Evolutionary conservation across 768 basidiomycete species (phyloP), one percentile per base, ranked within the genome.

Genomic region (Mycena vitilis): DNA sequence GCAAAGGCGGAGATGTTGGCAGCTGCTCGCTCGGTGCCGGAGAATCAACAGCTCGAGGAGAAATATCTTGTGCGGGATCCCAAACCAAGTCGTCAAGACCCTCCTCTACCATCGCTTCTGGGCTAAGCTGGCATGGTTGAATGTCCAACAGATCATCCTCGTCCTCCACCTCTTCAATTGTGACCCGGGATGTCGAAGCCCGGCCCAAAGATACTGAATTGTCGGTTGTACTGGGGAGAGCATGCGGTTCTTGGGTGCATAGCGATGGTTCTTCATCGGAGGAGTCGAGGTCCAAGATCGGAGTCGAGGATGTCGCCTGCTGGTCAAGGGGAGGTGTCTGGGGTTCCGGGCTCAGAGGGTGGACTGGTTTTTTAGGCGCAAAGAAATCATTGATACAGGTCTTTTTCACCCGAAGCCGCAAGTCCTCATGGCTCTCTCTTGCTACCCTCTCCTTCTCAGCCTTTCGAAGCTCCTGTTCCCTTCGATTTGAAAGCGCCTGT

Each of bases 51-150:
- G 30, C 30, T 30, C 30, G 30, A n/a, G 57, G 57, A 23, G 57
- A 59, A 47, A 25, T 36, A 7, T 59, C 57, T 22, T 59, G 20
- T 13, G 57, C 30, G 34, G 59, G 59, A 51, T 60, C 34, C 59
- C 59, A 60, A 22, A 48, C 47, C 15, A 60, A 48, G 2, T 60
- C 48, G 25, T 60, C 59, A 4, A 60, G 16, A 22, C 59, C 59
- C 6, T 60, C 59, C 12, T 60, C 59, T 23, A 36, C 59, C 47
- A 60, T 37, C 18, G 34, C 59, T 22, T 51, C 48, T 4, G 45
- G 47, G 25, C 59, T 60, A 15, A 60, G 48, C 12, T 49, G 47
- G 8, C 2, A 15, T 9, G 59, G 47, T 13, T 20, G 22, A 22
- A 37, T 36, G 9, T 38, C 37, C 7, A 20, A 37, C 5, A 60